A percentile compares a stretch with the other conserved stretches of the same genome.
These are phyloP conservation scores for Acacia acuminata DNA, from an alignment of 306 rosid genomes.

Conservation along the genomic window DNA sequence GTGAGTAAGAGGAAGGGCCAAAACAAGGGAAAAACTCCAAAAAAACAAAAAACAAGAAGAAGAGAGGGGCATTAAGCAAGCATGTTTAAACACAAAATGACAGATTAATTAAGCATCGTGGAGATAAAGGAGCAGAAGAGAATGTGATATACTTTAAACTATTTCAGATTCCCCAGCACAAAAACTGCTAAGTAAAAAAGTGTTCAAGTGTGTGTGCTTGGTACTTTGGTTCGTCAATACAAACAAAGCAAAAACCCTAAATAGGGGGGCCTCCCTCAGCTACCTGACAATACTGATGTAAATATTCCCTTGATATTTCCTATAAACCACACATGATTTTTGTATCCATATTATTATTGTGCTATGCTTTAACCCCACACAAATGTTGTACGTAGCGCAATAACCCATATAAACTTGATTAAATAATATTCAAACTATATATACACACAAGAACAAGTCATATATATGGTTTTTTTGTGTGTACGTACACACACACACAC, in stretches of 20 bases:
- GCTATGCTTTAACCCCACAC: constrained; percentile 28
- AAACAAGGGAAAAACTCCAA: neutral
- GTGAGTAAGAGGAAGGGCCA: neutral
- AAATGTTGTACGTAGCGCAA: constrained; percentile 25
- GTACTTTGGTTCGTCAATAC: constrained; percentile 13
- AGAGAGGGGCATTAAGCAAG: neutral
- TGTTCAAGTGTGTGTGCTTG: neutral
- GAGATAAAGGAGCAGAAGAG: constrained; percentile 16
- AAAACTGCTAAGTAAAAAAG: constrained; percentile 20
- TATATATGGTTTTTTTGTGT: too few relatives aligned
- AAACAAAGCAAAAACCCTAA: constrained; percentile 40
- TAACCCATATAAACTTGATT: constrained; percentile 16
- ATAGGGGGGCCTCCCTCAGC: constrained; percentile 1
- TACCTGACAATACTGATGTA: constrained; percentile 11
- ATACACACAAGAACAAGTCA: neutral
- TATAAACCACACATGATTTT: constrained; percentile 31
- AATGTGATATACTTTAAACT: constrained; percentile 22
- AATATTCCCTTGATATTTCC: constrained; percentile 36
- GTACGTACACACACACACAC: too few relatives aligned
- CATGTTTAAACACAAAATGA: constrained; percentile 5
- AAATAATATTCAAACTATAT: neutral
- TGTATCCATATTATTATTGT: constrained; percentile 13
- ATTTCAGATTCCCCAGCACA: constrained; percentile 9
- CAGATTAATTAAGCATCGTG: neutral
- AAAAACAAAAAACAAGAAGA: too few relatives aligned